Conservation (phyloP, 1,139 yeast species). For the Debaryomyces nepalensis region DNA sequence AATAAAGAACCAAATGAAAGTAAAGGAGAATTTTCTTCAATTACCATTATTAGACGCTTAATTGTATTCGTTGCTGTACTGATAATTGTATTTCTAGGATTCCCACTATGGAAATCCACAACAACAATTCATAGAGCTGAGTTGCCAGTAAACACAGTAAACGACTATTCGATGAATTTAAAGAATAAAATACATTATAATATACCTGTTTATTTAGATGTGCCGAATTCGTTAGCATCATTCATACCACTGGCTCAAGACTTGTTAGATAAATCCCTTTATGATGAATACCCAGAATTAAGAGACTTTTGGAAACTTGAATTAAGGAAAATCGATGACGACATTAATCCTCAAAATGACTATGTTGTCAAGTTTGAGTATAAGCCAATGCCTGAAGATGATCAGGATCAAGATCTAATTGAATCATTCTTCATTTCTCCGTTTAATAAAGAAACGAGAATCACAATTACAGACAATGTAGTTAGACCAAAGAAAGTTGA, state of each 20-base stretch:
- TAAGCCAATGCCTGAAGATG: conserved; percentile 16
- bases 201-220: conserved; percentile 64
- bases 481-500: conserved; percentile 35
- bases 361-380: conserved; percentile 31
- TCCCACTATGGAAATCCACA: conserved; percentile 73
- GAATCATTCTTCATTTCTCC: conserved; percentile 40
- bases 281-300: conserved; percentile 26
- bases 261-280: conserved; percentile 32
- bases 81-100: conserved; percentile 53
- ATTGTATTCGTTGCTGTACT: conserved; percentile 37
- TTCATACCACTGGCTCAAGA: conserved; percentile 36
- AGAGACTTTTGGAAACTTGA: conserved; percentile 34
- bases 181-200: conserved; percentile 41
- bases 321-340: conserved; percentile 23
- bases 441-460: conserved; percentile 31
- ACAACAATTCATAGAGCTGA: conserved; percentile 79
- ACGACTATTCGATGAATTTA: conserved; percentile 40
- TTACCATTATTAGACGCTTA: conserved; percentile 10
- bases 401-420: conserved; percentile 19
- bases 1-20: not conserved
- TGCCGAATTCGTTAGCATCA: conserved; percentile 34
- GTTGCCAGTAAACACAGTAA: conserved; percentile 62
- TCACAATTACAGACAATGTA: conserved; percentile 33
- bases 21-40: conserved; percentile 1
- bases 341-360: conserved; percentile 19